Evolutionary conservation across 768 basidiomycete species (phyloP).

Genomic region (Lactarius psammicola): DNA sequence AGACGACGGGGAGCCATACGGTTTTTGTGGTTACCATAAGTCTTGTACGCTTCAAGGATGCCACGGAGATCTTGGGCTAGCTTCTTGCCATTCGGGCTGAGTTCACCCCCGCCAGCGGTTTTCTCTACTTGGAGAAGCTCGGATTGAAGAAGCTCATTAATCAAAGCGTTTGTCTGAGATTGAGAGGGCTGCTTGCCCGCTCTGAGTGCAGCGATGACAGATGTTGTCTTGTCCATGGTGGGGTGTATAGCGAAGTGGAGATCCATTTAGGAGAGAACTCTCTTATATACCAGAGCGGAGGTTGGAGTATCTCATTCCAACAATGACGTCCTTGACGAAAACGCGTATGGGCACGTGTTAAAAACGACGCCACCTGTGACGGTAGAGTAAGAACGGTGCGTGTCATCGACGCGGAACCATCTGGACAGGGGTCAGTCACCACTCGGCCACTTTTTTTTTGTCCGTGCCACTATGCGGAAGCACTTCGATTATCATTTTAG

Average conservation of each 20-base stretch:
- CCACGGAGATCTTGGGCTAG: slow-evolving; percentile 51
- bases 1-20: slow-evolving; percentile 35
- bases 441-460: too few species aligned
- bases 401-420: slow-evolving; percentile 4
- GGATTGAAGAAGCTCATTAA: slow-evolving; percentile 55
- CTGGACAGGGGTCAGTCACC: too few species aligned
- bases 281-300: slow-evolving; percentile 5
- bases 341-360: slow-evolving; percentile 8
- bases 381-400: not conserved
- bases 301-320: not conserved
- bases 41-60: slow-evolving; percentile 58
- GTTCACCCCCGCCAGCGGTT: slow-evolving; percentile 38
- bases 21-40: slow-evolving; percentile 56
- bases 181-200: slow-evolving; percentile 71
- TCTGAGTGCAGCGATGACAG: slow-evolving; percentile 62
- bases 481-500: slow-evolving; percentile 5
- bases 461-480: slow-evolving; percentile 4
- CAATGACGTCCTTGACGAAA: slow-evolving; percentile 14
- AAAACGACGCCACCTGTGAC: slow-evolving; percentile 3
- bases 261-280: not conserved
- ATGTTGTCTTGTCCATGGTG: slow-evolving; percentile 61
- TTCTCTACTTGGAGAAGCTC: slow-evolving; percentile 49
- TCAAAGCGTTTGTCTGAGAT: slow-evolving; percentile 50
- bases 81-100: slow-evolving; percentile 55
- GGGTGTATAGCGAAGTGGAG: not conserved